Evolutionary conservation across 2,329 filamentous ascomycete genomes (phyloP).

Genomic region (Teratosphaeriaceae sp.): DNA sequence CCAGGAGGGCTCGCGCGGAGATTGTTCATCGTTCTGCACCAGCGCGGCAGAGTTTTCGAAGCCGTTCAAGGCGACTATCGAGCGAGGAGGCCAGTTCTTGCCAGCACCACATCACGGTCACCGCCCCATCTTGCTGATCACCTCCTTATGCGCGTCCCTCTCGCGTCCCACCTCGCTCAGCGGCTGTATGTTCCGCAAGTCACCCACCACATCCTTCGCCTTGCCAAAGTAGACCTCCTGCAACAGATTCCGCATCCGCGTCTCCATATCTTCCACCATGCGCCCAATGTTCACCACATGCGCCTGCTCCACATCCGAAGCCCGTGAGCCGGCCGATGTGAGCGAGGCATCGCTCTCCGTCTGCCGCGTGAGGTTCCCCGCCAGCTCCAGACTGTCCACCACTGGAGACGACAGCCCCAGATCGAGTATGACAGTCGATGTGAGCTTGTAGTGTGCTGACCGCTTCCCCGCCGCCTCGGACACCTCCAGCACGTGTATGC

Average conservation of each 20-base stretch:
- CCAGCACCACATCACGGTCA: neutral
- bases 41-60: no score
- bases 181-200: conserved; percentile 79
- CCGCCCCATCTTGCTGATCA: conserved; percentile 56
- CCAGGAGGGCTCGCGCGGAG: no score
- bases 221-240: conserved; percentile 99
- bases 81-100: neutral
- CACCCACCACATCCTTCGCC: conserved; percentile 95
- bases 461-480: conserved; percentile 71
- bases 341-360: conserved; percentile 87
- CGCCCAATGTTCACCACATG: conserved; percentile 94
- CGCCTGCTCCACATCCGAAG: conserved; percentile 69
- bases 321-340: conserved; percentile 21
- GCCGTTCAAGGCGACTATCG: neutral
- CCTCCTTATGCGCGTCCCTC: conserved; percentile 76
- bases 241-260: conserved; percentile 96
- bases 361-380: conserved; percentile 96
- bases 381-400: conserved; percentile 82
- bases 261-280: conserved; percentile 97
- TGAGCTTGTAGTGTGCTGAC: conserved; percentile 94
- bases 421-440: conserved; percentile 90
- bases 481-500: conserved; percentile 96
- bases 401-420: conserved; percentile 62
- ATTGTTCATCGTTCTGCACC: no score
- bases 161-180: conserved; percentile 81